Base-by-base conservation (phyloP, 2,329 filamentous ascomycete species). In the Tolypocladium ovalisporum region DNA sequence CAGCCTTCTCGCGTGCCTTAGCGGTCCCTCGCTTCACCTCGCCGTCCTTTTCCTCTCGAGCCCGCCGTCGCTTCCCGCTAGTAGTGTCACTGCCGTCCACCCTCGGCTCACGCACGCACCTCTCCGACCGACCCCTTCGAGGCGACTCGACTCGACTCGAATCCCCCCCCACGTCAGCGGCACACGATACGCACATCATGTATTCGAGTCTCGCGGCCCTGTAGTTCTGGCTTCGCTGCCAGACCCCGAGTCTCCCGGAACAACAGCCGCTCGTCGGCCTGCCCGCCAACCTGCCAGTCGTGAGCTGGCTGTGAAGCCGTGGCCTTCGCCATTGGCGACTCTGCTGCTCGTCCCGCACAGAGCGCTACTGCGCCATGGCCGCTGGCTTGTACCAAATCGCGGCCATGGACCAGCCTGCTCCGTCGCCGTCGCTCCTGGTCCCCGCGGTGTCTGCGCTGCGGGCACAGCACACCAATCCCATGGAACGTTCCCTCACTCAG, bases 401-500 rank as follows among this genome's bases (percentile, higher is more conserved):
- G 60, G 69, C 67, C 67, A 80, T 82, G 79, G 78, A 79, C 61
- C 58, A 57, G 56, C 68, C 66, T 57, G 62, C 61, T 34, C 61
- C 64, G 44, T 60, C 63, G 54, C 70, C 62, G 57, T 62, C 65
- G 61, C 71, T 83, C 69, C 79, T 78, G 54, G 79, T 80, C 60
- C 80, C 79, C 60, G 78, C 76, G 60, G 76, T 84, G 62, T 71
- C 75, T 64, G 76, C 77, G 61, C 74, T 85, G 57, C 75, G 80
- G 62, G 75, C 73, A 54, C 75, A 78, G 63, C 73, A 75, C 60
- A 73, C 74, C 56, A 73, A 71, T 59, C 68, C 71, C 54, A 86
- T 86, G 83, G 79, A 83, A 69, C 76, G 84, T 58, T 80, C 90
- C 15, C 76, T 94, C 63, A 97, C 89, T 73, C 85, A 91, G 73